Base-by-base conservation (phyloP, 2,329 filamentous ascomycete genomes). In the Helminthosporium solani region DNA sequence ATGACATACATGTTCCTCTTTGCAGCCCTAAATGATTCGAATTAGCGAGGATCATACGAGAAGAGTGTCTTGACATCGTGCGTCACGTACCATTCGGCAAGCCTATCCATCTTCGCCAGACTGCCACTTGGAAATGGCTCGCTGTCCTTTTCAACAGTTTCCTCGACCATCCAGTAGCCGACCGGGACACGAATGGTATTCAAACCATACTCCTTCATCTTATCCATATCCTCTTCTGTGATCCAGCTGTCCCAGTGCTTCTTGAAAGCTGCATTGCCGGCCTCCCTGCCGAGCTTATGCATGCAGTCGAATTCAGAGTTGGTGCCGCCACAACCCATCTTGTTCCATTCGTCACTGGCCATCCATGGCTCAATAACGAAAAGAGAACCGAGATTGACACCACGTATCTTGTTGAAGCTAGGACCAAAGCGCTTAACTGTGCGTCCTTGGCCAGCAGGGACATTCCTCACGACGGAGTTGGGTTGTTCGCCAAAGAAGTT, bases 331-430 rank as follows among this genome's bases (percentile, higher is more conserved):
- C 79, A 82, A 27, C 77, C 77, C 58, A 80, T 78, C 15, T 52
- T 54, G 15, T 49, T 60, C 78, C 79, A 82, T 40, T 71, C 70
- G 21, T 63, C 57, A 14, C 54, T 52, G 36, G 73, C 73, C 58
- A 81, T 77, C 79, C 79, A 82, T 7, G 77, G 77, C 63, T 82
- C 79, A 27, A 75, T 65, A 42, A 81, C 60, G 55, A 81, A 80
- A 19, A 75, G 69, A 0, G 75, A 73, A 5, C 79, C 78, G 7
- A 81, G 64, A 56, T 82, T 81, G 45, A 82, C 79, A 25, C 79
- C 79, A 8, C 78, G 75, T 41, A 82, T 75, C 57, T 53, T 54
- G 40, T 47, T 42, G 38, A 38, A 46, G 27, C 28, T 30, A 2
- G 46, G 37, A 25, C 38, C 23, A 28, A 36, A 50, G 19, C 46